A percentile compares a stretch with the other conserved stretches of the same genome.
These are phyloP conservation scores for Podosphaera leucotricha DNA, from an alignment of 2,329 filamentous ascomycete species.

Conservation along the genomic window DNA sequence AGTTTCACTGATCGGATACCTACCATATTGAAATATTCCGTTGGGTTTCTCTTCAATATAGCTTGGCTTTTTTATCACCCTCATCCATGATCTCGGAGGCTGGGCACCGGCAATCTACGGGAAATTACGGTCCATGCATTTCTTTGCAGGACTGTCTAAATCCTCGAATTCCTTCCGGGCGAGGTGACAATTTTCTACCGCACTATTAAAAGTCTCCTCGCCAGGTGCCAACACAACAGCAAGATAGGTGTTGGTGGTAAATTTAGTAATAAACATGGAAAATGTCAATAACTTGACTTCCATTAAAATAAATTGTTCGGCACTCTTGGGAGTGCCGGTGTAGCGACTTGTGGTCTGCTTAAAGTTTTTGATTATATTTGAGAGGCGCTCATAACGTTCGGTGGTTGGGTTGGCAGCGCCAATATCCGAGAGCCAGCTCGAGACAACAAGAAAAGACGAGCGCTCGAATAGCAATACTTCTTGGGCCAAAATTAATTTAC, in stretches of 20 bases:
- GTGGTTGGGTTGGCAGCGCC: slow-evolving; percentile 66
- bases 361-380: slow-evolving; percentile 95
- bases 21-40: no score
- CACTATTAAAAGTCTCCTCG: slow-evolving; percentile 75
- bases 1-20: no score
- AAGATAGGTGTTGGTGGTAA: slow-evolving; percentile 94
- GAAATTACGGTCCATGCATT: slow-evolving; percentile 10
- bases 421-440: slow-evolving; percentile 56
- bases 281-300: slow-evolving; percentile 63
- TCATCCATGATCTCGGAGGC: neutral
- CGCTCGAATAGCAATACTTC: slow-evolving; percentile 89
- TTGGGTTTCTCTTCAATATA: neutral
- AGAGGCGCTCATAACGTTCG: slow-evolving; percentile 84
- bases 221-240: slow-evolving; percentile 79
- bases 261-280: slow-evolving; percentile 82
- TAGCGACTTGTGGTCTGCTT: slow-evolving; percentile 64
- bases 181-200: slow-evolving; percentile 72
- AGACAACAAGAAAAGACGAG: slow-evolving; percentile 91
- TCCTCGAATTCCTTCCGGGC: slow-evolving; percentile 61
- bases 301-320: slow-evolving; percentile 60
- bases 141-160: slow-evolving; percentile 27
- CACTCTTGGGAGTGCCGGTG: slow-evolving; percentile 57
- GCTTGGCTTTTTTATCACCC: neutral
- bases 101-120: neutral
- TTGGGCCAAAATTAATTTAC: slow-evolving; percentile 69